Base-by-base conservation (phyloP, 140 eudicot species). In the Bidens hawaiensis region DNA sequence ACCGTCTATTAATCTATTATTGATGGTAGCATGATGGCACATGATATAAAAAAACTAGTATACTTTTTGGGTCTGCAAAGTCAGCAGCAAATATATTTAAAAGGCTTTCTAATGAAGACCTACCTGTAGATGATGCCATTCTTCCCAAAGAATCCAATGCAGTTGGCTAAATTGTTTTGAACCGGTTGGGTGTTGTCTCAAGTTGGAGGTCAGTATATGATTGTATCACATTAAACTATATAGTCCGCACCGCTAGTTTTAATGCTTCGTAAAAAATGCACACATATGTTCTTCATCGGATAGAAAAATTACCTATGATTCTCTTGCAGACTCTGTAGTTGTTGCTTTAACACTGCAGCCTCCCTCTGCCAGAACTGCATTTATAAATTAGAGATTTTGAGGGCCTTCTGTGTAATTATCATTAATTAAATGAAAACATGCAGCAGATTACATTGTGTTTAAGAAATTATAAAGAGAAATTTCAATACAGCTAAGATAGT, bases 341-440 rank as follows among this genome's bases (percentile, higher is more conserved):
- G 95, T 73, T 85, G 84, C 84, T 67, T 76, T 55, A 85, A 68
- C 72, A 60, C 60, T 74, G 82, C 82, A 42, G 80, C 82, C 65
- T 85, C 95, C 78, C 83, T 76, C 69, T 85, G 86, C 95, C 89
- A 85, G 62, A 82, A 85, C 95, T 85, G 74, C 65, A 68, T 62
- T 65, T 4, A 68, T 67, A 42, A 60, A 25, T 14, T 24, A 50
- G 64, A 53, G 21, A 54, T 27, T 22, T 40, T 74, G 34, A 51
- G 48, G 22, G 68, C 6, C 38, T 47, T 65, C n/a, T 9, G 14
- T 24, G 23, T n/a, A n/a, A n/a, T n/a, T n/a, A n/a, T n/a, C n/a
- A n/a, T n/a, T n/a, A n/a, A n/a, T n/a, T n/a, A n/a, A n/a, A n/a
- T n/a, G n/a, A n/a, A n/a, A n/a, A n/a, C n/a, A n/a, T n/a, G n/a